A percentile compares a stretch with the other conserved stretches of the same genome.
phyloP scores from a whole-genome alignment of 1,139 yeast species.

The Pichia terricola region DNA sequence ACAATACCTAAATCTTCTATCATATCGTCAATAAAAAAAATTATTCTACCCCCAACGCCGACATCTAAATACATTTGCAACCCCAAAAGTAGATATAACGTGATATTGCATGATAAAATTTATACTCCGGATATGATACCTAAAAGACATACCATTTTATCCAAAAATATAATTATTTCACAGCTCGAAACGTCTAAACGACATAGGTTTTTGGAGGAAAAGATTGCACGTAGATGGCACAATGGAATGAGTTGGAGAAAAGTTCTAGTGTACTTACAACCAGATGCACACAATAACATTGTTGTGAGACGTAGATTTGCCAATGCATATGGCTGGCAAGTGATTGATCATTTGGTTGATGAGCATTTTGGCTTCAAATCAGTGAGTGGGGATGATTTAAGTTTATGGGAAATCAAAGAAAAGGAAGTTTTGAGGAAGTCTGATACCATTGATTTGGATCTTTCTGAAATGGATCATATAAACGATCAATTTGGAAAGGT shows the following conservation, averaged over 20 bases:
- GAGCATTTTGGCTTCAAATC: conserved; percentile 43
- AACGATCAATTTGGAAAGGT: conserved; percentile 8
- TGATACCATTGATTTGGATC: conserved; percentile 8
- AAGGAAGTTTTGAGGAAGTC: not conserved
- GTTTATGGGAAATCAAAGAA: conserved; percentile 11
- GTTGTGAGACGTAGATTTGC: conserved; percentile 82
- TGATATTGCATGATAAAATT: conserved; percentile 68
- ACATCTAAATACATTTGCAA: conserved; percentile 59
- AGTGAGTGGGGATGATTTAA: conserved; percentile 17
- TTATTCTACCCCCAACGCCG: conserved; percentile 84
- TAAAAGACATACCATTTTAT: conserved; percentile 12
- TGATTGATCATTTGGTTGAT: conserved; percentile 66
- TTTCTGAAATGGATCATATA: conserved; percentile 6
- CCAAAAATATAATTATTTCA: conserved; percentile 9
- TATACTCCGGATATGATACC: conserved; percentile 52
- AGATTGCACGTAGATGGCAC: conserved; percentile 86
- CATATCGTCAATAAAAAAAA: conserved; percentile 72
- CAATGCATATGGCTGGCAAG: conserved; percentile 96
- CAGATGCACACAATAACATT: conserved; percentile 95
- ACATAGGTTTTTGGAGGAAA: conserved; percentile 52
- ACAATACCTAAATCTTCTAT: conserved; percentile 59
- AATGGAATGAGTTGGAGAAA: conserved; percentile 82
- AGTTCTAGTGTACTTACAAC: conserved; percentile 73
- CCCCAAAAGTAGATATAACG: conserved; percentile 39
- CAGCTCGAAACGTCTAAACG: conserved; percentile 21